These are phyloP conservation scores for Talaromyces marneffei DNA, from an alignment of 2,329 filamentous ascomycete species.

Conservation along the genomic window DNA sequence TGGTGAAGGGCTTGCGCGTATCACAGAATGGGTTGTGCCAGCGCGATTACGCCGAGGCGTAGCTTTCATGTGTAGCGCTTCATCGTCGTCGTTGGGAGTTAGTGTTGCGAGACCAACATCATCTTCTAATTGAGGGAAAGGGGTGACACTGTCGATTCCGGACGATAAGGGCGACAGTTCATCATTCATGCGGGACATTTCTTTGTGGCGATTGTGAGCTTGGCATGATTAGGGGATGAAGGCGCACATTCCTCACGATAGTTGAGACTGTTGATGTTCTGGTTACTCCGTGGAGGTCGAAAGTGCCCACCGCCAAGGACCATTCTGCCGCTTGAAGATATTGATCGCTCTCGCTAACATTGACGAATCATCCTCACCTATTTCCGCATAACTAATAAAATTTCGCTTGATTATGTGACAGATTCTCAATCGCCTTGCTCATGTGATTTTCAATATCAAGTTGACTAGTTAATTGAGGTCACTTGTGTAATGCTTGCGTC, in stretches of 20 bases:
- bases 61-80: slow-evolving; percentile 11
- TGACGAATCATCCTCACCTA: not conserved
- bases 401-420: not conserved
- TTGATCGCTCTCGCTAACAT: not conserved
- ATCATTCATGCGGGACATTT: slow-evolving; percentile 8
- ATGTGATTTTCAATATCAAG: not conserved
- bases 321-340: not conserved
- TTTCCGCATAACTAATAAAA: no score
- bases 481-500: not conserved
- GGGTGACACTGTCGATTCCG: slow-evolving; percentile 13
- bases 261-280: not conserved
- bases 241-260: not conserved
- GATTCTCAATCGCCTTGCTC: not conserved
- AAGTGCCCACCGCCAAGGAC: not conserved
- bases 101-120: slow-evolving; percentile 1
- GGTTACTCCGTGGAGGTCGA: not conserved
- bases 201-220: not conserved
- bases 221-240: not conserved
- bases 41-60: slow-evolving; percentile 3
- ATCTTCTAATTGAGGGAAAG: slow-evolving; percentile 13
- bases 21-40: slow-evolving; percentile 4
- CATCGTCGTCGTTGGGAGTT: slow-evolving; percentile 1
- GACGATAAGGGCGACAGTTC: slow-evolving; percentile 12
- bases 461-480: not conserved
- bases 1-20: not conserved